phyloP scores from a whole-genome alignment of 345 rosid species.

The Carallia brachiata region DNA sequence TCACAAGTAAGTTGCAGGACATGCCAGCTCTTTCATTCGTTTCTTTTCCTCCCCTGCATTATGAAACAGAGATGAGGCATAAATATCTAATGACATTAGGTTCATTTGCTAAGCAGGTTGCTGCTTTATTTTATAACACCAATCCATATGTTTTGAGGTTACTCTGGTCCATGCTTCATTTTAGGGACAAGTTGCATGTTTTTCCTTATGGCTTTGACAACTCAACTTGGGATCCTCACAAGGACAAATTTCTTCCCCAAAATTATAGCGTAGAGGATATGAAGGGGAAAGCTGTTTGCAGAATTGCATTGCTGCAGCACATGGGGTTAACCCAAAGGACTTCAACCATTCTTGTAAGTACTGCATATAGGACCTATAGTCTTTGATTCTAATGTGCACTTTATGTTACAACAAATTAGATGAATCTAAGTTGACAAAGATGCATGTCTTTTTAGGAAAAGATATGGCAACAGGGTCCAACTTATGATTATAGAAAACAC shows the following conservation, averaged over 20 bases:
- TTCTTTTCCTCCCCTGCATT: neutral
- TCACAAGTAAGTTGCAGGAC: constrained; percentile 43
- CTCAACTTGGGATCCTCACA: constrained; percentile 66
- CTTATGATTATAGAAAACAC: neutral
- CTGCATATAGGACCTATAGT: constrained; percentile 11
- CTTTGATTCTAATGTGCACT: neutral
- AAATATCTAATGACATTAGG: neutral
- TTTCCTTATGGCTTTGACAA: constrained; percentile 57
- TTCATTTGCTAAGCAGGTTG: constrained; percentile 4
- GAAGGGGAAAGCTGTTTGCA: constrained; percentile 59
- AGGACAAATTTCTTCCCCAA: constrained; percentile 56
- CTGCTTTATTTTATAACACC: neutral
- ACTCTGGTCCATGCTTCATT: constrained; percentile 16
- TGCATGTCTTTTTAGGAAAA: neutral
- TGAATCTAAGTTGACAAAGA: neutral
- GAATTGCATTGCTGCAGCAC: constrained; percentile 47
- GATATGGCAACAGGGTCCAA: neutral
- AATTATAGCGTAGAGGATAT: constrained; percentile 53
- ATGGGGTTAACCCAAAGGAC: constrained; percentile 42
- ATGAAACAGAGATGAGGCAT: constrained; percentile 6
- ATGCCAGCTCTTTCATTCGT: neutral
- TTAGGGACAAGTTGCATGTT: constrained; percentile 64
- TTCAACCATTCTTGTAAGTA: constrained; percentile 47
- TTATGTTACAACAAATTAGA: neutral
- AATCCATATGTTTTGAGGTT: neutral